phyloP scores from a whole-genome alignment of 768 basidiomycete species.

The Mycena epipterygia region DNA sequence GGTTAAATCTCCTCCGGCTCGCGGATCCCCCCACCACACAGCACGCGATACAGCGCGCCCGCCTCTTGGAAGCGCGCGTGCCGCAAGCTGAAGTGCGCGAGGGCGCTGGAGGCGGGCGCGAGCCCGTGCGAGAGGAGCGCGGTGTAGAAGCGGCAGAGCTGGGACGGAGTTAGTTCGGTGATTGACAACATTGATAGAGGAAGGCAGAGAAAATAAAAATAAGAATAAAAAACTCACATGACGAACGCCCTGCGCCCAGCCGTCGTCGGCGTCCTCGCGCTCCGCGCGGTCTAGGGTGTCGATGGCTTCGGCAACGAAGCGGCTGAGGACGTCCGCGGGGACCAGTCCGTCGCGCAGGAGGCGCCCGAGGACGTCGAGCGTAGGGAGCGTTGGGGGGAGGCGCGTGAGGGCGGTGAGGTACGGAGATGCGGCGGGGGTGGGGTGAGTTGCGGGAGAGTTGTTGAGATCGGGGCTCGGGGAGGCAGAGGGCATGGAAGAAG shows the following conservation, averaged over 20 bases:
- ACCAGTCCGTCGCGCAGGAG: constrained; percentile 79
- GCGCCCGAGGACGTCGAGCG: constrained; percentile 81
- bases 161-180: constrained; percentile 40
- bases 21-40: no score
- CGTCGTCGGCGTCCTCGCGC: constrained; percentile 73
- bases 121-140: constrained; percentile 67
- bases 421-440: neutral
- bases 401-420: constrained; percentile 56
- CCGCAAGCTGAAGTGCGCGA: constrained; percentile 80
- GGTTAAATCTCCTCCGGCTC: no score
- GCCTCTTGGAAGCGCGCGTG: constrained; percentile 84
- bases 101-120: no score
- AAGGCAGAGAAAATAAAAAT: neutral
- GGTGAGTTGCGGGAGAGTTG: neutral
- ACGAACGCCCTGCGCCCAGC: constrained; percentile 78
- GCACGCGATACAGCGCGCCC: constrained; percentile 74
- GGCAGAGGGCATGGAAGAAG: no score
- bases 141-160: constrained; percentile 69
- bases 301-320: constrained; percentile 79
- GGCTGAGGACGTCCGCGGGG: constrained; percentile 73
- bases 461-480: no score
- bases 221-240: constrained; percentile 63
- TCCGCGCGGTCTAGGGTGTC: constrained; percentile 80
- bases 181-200: no score
- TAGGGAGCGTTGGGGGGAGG: constrained; percentile 79